Conservation (phyloP, 768 basidiomycete genomes). For the Tylopilus rubrobrunneus region DNA sequence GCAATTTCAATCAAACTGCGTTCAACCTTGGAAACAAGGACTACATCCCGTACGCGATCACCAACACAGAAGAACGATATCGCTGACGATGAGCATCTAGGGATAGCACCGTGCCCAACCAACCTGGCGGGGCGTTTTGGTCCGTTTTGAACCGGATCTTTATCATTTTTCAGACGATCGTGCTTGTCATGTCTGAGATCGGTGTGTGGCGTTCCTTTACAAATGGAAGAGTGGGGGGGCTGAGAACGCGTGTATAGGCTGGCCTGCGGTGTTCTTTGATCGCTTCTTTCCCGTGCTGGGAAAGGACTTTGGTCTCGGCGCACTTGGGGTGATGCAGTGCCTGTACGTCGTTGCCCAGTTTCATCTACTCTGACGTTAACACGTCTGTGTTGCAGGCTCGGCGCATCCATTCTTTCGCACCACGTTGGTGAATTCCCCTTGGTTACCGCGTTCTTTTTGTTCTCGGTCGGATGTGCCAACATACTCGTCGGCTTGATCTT, state of each 20-base stretch:
- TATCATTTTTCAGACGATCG: conserved; percentile 75
- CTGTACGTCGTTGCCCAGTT: conserved; percentile 46
- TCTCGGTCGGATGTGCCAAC: conserved; percentile 79
- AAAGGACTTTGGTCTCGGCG: conserved; percentile 76
- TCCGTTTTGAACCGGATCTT: conserved; percentile 82
- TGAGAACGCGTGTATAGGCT: conserved; percentile 34
- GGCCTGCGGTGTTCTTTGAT: conserved; percentile 77
- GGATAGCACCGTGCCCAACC: conserved; percentile 88
- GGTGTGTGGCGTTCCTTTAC: conserved; percentile 32
- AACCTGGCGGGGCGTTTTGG: conserved; percentile 91
- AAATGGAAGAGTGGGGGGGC: not conserved
- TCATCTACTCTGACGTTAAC: not conserved
- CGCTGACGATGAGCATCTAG: conserved; percentile 11
- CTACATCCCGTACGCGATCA: conserved; percentile 66
- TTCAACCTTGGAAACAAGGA: conserved; percentile 56
- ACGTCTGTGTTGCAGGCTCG: conserved; percentile 40
- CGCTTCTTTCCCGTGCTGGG: conserved; percentile 93
- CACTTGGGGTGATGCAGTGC: conserved; percentile 84
- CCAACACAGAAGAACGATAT: not conserved
- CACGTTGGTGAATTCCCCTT: conserved; percentile 81
- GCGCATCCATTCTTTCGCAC: conserved; percentile 69
- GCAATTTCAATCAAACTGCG: conserved; percentile 35
- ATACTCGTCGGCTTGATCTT: conserved; percentile 79
- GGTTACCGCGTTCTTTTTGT: conserved; percentile 83
- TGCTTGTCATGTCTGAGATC: conserved; percentile 50